Conservation (phyloP, 2,329 filamentous ascomycete genomes). For the Leptosphaerulina australis region DNA sequence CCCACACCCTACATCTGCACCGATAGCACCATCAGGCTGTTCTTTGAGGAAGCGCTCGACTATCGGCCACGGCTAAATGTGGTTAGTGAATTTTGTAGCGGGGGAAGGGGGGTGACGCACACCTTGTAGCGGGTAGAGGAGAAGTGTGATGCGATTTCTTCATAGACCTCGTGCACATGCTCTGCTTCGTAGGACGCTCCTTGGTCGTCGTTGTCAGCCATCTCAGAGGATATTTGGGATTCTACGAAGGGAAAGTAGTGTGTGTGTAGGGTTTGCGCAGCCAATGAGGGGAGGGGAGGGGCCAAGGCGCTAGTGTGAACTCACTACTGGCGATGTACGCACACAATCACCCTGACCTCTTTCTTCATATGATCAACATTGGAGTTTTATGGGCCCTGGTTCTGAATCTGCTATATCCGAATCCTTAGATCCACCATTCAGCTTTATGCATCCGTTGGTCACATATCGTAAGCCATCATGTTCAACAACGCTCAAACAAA, state of each 20-base stretch:
- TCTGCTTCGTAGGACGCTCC: constrained; percentile 75
- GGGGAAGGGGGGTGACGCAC: constrained; percentile 31
- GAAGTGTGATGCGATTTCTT: constrained; percentile 83
- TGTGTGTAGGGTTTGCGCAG: constrained; percentile 12
- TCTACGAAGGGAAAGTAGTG: neutral
- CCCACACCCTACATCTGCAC: constrained; percentile 91
- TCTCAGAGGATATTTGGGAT: constrained; percentile 6
- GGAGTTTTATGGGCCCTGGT: too few relatives aligned
- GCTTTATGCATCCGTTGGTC: too few relatives aligned
- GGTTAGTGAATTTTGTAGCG: constrained; percentile 24
- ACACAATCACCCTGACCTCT: too few relatives aligned
- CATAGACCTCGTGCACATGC: constrained; percentile 92
- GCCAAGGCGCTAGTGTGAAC: constrained; percentile 3
- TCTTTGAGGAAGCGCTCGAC: constrained; percentile 76
- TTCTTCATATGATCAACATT: too few relatives aligned
- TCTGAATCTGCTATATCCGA: too few relatives aligned
- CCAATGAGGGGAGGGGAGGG: constrained; percentile 10
- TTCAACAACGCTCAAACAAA: too few relatives aligned
- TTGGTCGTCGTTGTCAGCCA: constrained; percentile 28
- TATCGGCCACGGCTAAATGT: constrained; percentile 80
- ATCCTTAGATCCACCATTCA: too few relatives aligned
- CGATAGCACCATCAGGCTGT: constrained; percentile 72
- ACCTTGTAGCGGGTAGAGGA: constrained; percentile 77
- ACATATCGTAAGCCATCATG: too few relatives aligned
- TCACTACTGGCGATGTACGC: neutral